Percentiles rank a stretch among this genome's conserved stretches.
Conservation (phyloP, 2,329 filamentous ascomycete genomes). For the Phaeoacremonium minimum region DNA sequence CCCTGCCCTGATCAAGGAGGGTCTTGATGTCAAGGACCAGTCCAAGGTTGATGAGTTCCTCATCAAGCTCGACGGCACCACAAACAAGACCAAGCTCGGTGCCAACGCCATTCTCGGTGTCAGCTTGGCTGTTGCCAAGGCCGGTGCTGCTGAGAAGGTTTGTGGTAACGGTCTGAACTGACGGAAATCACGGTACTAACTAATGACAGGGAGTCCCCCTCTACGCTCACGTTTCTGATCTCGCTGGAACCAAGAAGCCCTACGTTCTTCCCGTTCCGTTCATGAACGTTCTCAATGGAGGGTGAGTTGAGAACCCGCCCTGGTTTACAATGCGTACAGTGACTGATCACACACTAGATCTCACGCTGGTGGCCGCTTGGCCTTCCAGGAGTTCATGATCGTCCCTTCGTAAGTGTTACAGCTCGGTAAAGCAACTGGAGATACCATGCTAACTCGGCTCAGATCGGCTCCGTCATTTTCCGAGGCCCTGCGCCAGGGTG, state of each 20-base stretch:
- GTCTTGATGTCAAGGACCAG: constrained; percentile 83
- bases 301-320: constrained; percentile 29
- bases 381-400: constrained; percentile 97
- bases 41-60: constrained; percentile 79
- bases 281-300: constrained; percentile 89
- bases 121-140: constrained; percentile 80
- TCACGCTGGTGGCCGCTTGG: constrained; percentile 92
- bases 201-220: constrained; percentile 64
- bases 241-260: constrained; percentile 86
- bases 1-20: constrained; percentile 77
- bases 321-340: constrained; percentile 8
- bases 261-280: constrained; percentile 88
- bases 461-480: constrained; percentile 84
- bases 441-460: constrained; percentile 13
- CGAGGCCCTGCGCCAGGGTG: constrained; percentile 92
- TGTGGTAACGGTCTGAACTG: constrained; percentile 5
- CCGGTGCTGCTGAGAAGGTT: constrained; percentile 82
- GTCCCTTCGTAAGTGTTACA: constrained; percentile 64
- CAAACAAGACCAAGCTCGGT: constrained; percentile 84
- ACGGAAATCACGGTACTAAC: constrained; percentile 2
- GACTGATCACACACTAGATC: constrained; percentile 57
- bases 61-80: constrained; percentile 76
- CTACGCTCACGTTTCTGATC: constrained; percentile 83
- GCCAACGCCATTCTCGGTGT: constrained; percentile 88
- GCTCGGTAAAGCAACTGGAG: neutral